Base-by-base conservation (phyloP, 2,329 filamentous ascomycete genomes). In the Claviceps sp. region DNA sequence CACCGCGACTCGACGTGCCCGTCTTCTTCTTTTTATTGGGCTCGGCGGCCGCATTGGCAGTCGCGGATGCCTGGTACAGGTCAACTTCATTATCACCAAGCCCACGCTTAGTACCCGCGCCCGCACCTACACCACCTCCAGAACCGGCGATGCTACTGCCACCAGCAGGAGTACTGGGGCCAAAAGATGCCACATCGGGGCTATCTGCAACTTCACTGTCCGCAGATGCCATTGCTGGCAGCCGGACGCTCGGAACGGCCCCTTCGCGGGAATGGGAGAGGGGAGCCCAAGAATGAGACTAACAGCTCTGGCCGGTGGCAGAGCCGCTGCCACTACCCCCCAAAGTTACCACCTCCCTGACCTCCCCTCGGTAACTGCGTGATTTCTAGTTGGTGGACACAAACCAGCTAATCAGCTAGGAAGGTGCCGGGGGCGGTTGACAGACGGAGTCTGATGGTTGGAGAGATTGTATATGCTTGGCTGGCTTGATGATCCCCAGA, bases 1-100 rank as follows among this genome's bases (percentile, higher is more conserved):
- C 76, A 11, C 75, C 75, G 47, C 75, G 66, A 26, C 70, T 71
- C 5, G 72, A 70, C 5, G 70, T 64, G 1, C 65, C 71, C 7
- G 65, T 64, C 58, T 71, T 75, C 57, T 72, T 72, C 61, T 75
- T 78, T 13, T 38, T 34, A 49, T n/a, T 45, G n/a, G 14, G 16
- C 22, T 20, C 24, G 56, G 47, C 52, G 8, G 54, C 53, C 37
- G 57, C 57, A 11, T 56, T 30, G 8, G 8, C 8, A 30, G 26
- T 30, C 26, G 26, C 57, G 13, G 36, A 20, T 37, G 48, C 50
- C 34, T 48, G 53, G 34, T 48, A 46, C n/a, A 14, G 9, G 34
- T 22, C 43, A 20, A 20, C 22, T 9, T 24, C 18, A 14, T 52
- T 16, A 4, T 44, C 49, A 22, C 51, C 52, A 4, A 14, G 22